Evolutionary conservation across 257 asterid genomes (phyloP).

Genomic region (Rehmannia glutinosa): DNA sequence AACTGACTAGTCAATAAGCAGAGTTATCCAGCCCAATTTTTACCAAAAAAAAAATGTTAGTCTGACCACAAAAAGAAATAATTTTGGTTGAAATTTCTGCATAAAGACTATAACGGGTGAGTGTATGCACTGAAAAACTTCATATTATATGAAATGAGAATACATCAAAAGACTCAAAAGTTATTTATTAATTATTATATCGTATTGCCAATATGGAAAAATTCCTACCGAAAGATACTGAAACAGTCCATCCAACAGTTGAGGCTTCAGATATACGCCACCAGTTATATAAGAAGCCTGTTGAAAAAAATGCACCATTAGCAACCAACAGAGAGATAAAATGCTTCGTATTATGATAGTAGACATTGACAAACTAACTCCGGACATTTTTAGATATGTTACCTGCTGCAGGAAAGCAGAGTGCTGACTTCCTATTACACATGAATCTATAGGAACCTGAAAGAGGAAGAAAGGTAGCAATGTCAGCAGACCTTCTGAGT

Average conservation of each 20-base stretch:
- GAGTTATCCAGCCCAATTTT: too few species aligned
- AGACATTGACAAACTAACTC: conserved; percentile 20
- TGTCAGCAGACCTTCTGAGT: conserved; percentile 18
- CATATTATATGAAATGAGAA: background rate
- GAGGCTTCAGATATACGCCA: conserved; percentile 93
- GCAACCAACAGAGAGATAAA: conserved; percentile 24
- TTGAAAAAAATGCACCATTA: conserved; percentile 16
- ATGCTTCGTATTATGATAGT: background rate
- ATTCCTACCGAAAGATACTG: conserved; percentile 72
- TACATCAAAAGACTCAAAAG: conserved; percentile 7
- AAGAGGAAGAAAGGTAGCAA: conserved; percentile 5
- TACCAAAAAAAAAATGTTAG: too few species aligned
- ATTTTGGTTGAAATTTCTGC: background rate
- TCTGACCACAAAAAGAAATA: background rate
- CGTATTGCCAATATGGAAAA: conserved; percentile 14
- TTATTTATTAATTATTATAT: conserved; percentile 33
- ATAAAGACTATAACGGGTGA: conserved; percentile 31
- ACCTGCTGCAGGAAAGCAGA: conserved; percentile 99
- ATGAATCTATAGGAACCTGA: conserved; percentile 91
- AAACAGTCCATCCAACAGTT: conserved; percentile 63
- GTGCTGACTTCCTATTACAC: conserved; percentile 78
- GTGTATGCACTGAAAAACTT: background rate
- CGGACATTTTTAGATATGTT: conserved; percentile 5
- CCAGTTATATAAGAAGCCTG: conserved; percentile 93
- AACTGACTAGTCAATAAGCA: too few species aligned